phyloP scores from a whole-genome alignment of 2,329 filamentous ascomycete genomes.

The Periconia digitata region DNA sequence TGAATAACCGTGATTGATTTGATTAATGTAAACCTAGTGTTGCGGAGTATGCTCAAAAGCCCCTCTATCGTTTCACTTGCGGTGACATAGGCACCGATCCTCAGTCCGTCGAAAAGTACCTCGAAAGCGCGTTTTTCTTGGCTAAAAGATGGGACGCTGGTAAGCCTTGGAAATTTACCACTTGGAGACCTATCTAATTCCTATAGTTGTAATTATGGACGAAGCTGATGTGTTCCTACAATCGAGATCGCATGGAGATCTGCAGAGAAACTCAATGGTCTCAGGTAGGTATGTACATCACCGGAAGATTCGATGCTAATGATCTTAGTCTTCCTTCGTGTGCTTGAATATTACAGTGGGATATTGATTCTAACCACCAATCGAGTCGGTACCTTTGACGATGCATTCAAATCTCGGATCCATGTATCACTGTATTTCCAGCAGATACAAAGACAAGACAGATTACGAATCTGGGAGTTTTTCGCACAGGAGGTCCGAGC shows the following conservation, averaged over 20 bases:
- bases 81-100: constrained; percentile 52
- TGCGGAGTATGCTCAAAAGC: constrained; percentile 52
- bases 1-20: too few relatives aligned
- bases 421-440: background rate
- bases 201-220: too few relatives aligned
- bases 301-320: background rate
- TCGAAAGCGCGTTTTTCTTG: constrained; percentile 43
- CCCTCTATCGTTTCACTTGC: constrained; percentile 51
- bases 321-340: constrained; percentile 25
- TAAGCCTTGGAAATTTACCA: too few relatives aligned
- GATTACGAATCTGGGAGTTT: too few relatives aligned
- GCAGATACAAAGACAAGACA: too few relatives aligned
- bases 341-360: constrained; percentile 42
- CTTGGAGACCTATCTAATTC: too few relatives aligned
- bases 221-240: too few relatives aligned
- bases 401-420: constrained; percentile 18
- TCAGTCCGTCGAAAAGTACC: constrained; percentile 43
- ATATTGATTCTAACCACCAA: constrained; percentile 19
- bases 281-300: too few relatives aligned
- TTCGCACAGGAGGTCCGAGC: too few relatives aligned
- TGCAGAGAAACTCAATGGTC: too few relatives aligned
- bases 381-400: constrained; percentile 21
- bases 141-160: too few relatives aligned
- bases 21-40: constrained; percentile 8
- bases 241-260: too few relatives aligned